phyloP scores from a whole-genome alignment of 768 basidiomycete species.

The Russula dissimulans region DNA sequence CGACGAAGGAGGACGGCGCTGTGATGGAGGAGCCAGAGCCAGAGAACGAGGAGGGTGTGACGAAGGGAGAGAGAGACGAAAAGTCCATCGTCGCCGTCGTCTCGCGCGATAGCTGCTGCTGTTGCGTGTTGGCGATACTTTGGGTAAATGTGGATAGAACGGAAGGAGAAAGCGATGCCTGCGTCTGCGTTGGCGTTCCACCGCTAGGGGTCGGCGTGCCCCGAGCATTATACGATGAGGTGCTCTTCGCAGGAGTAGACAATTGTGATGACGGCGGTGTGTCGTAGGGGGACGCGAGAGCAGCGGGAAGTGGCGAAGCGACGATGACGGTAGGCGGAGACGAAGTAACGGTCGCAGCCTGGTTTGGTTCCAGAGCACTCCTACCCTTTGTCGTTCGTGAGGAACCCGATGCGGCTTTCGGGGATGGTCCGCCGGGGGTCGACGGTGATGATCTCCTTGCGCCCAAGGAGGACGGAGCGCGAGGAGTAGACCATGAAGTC shows the following conservation, averaged over 20 bases:
- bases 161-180: neutral
- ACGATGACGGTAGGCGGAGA: neutral
- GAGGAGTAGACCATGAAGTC: conserved; percentile 21
- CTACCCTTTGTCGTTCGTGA: neutral
- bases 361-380: neutral
- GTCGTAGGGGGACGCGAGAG: neutral
- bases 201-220: neutral
- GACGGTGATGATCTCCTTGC: neutral
- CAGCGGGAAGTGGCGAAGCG: neutral
- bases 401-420: neutral
- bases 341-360: neutral
- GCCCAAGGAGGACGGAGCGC: conserved; percentile 22
- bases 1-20: conserved; percentile 9
- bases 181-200: neutral
- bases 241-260: neutral
- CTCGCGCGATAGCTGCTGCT: conserved; percentile 3
- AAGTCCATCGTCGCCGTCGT: conserved; percentile 10
- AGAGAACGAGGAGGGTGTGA: neutral
- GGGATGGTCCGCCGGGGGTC: neutral
- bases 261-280: neutral
- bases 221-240: neutral
- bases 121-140: neutral
- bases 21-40: conserved; percentile 1
- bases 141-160: conserved; percentile 12
- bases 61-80: conserved; percentile 11